These are phyloP conservation scores for Parachaetomium inaequale DNA, from an alignment of 495 filamentous ascomycete genomes.

Conservation along the genomic window DNA sequence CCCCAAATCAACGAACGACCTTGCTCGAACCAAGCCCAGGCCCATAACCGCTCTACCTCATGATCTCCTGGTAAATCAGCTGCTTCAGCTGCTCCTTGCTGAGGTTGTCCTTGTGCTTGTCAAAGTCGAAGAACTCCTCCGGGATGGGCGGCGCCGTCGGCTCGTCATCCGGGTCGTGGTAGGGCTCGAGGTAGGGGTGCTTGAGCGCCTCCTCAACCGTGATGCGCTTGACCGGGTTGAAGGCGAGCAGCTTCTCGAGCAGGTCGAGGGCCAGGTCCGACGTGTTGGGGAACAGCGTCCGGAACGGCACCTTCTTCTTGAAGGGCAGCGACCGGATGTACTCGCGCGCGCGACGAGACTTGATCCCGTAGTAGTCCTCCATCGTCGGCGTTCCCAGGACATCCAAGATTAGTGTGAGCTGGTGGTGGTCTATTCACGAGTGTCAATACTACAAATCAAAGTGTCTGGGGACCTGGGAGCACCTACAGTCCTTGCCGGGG, in stretches of 20 bases:
- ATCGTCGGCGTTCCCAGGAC: constrained; percentile 98
- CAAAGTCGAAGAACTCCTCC: constrained; percentile 99
- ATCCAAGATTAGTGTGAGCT: constrained; percentile 95
- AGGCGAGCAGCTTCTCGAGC: constrained; percentile 90
- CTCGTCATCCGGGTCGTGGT: constrained; percentile 99
- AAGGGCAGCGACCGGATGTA: constrained; percentile 99
- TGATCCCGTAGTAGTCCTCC: constrained; percentile 99
- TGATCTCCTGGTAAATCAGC: constrained; percentile 97
- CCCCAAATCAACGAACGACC: background rate
- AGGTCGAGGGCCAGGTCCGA: constrained; percentile 90
- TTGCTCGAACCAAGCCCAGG: background rate
- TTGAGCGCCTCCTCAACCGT: constrained; percentile 95
- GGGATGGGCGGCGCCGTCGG: constrained; percentile 94
- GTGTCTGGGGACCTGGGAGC: background rate
- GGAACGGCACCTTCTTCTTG: constrained; percentile 99
- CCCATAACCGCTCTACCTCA: constrained; percentile 61
- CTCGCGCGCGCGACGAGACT: constrained; percentile 93
- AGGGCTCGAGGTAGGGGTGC: constrained; percentile 97
- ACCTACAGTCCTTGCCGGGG: constrained; percentile 97
- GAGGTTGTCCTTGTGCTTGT: constrained; percentile 98
- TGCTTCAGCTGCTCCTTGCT: constrained; percentile 98
- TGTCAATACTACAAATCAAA: constrained; percentile 16
- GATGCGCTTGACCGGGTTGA: constrained; percentile 98
- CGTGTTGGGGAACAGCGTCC: constrained; percentile 94
- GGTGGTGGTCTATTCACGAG: constrained; percentile 78